Base-by-base conservation (phyloP, 495 filamentous ascomycete species). In the Xanthoparmelia taractica region DNA sequence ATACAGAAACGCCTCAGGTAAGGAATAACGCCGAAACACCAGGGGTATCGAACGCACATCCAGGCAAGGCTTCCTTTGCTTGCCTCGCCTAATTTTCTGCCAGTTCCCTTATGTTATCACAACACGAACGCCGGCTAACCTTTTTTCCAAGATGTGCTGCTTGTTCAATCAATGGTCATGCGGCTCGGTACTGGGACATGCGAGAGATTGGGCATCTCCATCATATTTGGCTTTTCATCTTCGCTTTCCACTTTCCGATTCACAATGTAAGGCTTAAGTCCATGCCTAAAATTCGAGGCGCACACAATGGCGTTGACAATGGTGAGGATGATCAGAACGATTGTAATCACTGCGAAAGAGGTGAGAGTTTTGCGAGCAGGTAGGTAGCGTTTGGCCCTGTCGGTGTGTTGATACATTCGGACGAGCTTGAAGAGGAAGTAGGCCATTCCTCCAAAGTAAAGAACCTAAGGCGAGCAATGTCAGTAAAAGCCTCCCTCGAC, bases 391-490 rank as follows among this genome's bases (percentile, higher is more conserved):
- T 78, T 72, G 8, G 72, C 37, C 34, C 67, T 71, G n/a, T 76
- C 77, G 18, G 67, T 67, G 20, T 79, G 74, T 63, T 84, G 82
- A 77, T 95, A 98, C 86, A 98, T 98, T 71, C 94, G 91, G 61
- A 91, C 85, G 33, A 97, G 84, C 80, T 98, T 98, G 85, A 97
- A 98, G 71, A 96, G 81, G 82, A 98, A 98, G 77, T 97, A 98
- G 57, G 88, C 91, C 68, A 97, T 81, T 43, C 85, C 93, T 58
- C 85, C 91, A 70, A 96, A 91, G 75, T 96, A 95, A 25, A 96
- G 80, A 52, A 91, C 71, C 83, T 84, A 66, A 45, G 48, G 34
- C 29, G 50, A 52, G 48, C 45, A 52, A 15, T 18, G 63, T 75
- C 62, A 76, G 71, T 25, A 27, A 34, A 38, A 38, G 41, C 11